Percentiles rank a stretch among this genome's conserved stretches.
phyloP scores from a whole-genome alignment of 2,329 filamentous ascomycete species.

The Scopulariopsis brevicaulis region DNA sequence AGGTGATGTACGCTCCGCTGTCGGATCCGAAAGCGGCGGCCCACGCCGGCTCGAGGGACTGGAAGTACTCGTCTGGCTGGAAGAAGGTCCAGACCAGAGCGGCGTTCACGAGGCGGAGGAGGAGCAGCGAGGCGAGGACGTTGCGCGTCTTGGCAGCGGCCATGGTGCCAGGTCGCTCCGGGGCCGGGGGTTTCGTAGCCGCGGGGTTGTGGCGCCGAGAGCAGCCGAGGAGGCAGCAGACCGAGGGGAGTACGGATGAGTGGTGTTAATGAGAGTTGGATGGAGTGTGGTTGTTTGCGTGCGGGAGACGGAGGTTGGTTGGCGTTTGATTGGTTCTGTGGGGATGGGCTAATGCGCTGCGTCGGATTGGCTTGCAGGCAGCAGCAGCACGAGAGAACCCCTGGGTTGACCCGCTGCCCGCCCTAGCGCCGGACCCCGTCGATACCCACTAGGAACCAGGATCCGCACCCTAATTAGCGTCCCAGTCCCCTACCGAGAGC shows the following conservation, averaged over 20 bases:
- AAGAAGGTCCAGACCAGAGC: slow-evolving; percentile 80
- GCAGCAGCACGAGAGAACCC: background rate
- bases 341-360: background rate
- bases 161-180: background rate
- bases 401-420: background rate
- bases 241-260: background rate
- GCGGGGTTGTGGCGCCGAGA: background rate
- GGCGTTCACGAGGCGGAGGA: slow-evolving; percentile 70
- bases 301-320: background rate
- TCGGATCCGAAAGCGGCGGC: slow-evolving; percentile 65
- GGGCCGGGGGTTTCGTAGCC: background rate
- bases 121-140: slow-evolving; percentile 33
- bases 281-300: background rate
- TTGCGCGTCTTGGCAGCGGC: background rate
- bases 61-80: slow-evolving; percentile 96
- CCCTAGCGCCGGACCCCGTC: too few relatives aligned
- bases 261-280: background rate
- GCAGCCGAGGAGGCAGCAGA: background rate
- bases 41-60: slow-evolving; percentile 93
- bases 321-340: background rate
- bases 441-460: too few relatives aligned
- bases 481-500: too few relatives aligned
- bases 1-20: slow-evolving; percentile 87
- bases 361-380: background rate
- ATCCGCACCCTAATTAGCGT: too few relatives aligned